Base-by-base conservation (phyloP, 2,329 filamentous ascomycete genomes). In the Curvularia lunata region DNA sequence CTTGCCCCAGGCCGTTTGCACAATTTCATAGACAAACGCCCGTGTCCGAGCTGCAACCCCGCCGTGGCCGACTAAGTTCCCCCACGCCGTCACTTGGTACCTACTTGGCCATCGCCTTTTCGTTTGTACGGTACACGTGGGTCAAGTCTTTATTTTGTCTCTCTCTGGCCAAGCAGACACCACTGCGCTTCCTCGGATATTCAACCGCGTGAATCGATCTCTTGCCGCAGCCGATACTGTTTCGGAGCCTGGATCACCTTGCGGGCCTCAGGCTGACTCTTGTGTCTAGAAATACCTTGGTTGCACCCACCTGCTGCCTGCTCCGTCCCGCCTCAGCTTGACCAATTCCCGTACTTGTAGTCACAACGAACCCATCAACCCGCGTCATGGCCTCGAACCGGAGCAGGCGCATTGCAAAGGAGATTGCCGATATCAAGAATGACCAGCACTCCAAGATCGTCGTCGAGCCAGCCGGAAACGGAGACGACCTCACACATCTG, bases 391-490 rank as follows among this genome's bases (percentile, higher is more conserved):
- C 83, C 58, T 81, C 83, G 52, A 86, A 87, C 68, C 82, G 85
- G 53, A 80, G 80, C 52, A 82, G 86, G 63, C 84, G 86, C 58
- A 84, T 95, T 52, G 81, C 85, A 63, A 94, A 93, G 78, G 91
- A 95, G 83, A 83, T 95, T 54, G 79, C 81, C 60, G 91, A 94
- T 71, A 91, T 95, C 65, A 79, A 87, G 48, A 82, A 82, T 59
- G 95, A 99, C 73, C 83, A 85, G 54, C 85, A 86, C 60, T 96
- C 92, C 19, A 88, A 91, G 59, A 91, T 98, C 69, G 83, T 83
- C 28, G 91, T 91, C 13, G 81, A 86, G 52, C 84, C 88, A 1
- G 79, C 87, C 56, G 84, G 81, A 28, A 80, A 85, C 60, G 85
- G 85, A 46, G 84, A 86, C 62, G 90, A 92, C 77, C 81, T 98